Conservation (phyloP, 1,284 basidiomycete species). For the Butyriboletus regius region DNA sequence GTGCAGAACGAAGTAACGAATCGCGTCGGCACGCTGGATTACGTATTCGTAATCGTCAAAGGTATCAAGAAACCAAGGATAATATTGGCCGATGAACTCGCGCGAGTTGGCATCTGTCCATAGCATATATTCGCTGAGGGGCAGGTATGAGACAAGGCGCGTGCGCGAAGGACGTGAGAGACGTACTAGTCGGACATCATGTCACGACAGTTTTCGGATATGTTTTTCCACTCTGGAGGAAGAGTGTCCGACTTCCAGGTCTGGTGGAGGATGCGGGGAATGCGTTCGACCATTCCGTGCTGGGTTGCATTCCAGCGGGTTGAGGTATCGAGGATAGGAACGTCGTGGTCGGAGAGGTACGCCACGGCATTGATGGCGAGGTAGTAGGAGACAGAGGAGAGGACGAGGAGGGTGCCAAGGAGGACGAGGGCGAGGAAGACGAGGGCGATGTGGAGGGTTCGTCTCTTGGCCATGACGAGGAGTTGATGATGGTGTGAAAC, state of each 20-base stretch:
- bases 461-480: constrained; percentile 47
- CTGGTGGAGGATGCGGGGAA: constrained; percentile 93
- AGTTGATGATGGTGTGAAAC: constrained; percentile 1
- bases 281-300: constrained; percentile 58
- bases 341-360: constrained; percentile 73
- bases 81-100: constrained; percentile 81
- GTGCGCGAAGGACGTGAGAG: constrained; percentile 11
- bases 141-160: constrained; percentile 15
- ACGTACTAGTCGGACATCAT: constrained; percentile 94
- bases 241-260: constrained; percentile 93
- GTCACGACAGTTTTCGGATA: constrained; percentile 74
- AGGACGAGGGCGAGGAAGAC: constrained; percentile 78
- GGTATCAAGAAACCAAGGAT: constrained; percentile 87
- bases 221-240: constrained; percentile 73
- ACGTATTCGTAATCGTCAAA: constrained; percentile 89
- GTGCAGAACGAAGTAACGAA: constrained; percentile 95
- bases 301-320: constrained; percentile 56
- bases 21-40: constrained; percentile 94
- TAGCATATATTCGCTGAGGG: constrained; percentile 80
- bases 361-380: constrained; percentile 75
- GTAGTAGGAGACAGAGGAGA: constrained; percentile 85
- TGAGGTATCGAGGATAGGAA: constrained; percentile 50
- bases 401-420: constrained; percentile 83
- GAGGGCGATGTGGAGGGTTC: constrained; percentile 63
- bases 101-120: constrained; percentile 93